Base-by-base conservation (phyloP, 805 yeast genomes). In the Priceomyces haplophilus region DNA sequence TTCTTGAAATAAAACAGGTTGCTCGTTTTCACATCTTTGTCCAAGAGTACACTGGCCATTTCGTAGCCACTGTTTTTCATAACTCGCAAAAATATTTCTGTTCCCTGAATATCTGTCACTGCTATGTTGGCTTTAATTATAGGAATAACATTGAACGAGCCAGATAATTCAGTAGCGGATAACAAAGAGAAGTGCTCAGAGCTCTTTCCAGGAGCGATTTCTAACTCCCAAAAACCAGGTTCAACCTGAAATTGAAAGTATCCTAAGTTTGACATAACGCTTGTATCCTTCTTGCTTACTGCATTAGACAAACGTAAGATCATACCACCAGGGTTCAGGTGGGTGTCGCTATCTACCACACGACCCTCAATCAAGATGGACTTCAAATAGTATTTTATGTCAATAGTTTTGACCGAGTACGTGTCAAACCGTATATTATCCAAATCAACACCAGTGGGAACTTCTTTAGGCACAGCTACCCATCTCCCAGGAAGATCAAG, bases 241-340 rank as follows among this genome's bases (percentile, higher is more conserved):
- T 69, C 71, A 0, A 85, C 80, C 48, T 78, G 78, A 36, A 93
- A 67, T 61, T 90, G 97, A 41, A 85, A 78, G 60, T 91, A 91
- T 0, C 97, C 97, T 48, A 83, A 69, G 31, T 85, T 83, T 1
- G 82, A 75, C 93, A 91, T 85, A 1, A 89, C 80, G 30, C 64
- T 68, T 0, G 96, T 83, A 49, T 82, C 88, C 1, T 74, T 65
- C n/a, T 47, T 12, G 2, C 19, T 18, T 1, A 15, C 27, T 2
- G 43, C 44, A 4, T 50, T 44, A 0, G 16, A 15, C 1, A 82
- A 55, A 16, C 71, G 69, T 3, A 88, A 53, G 3, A 73, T 67
- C 12, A 83, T 52, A 1, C 85, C 86, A 0, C 75, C 65, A 0
- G 86, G 82, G 1, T 67, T 34, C 0, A 61, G 61, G 0, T 61